These are phyloP conservation scores for Fraxinus anomala DNA, from an alignment of 257 asterid genomes.

Conservation along the genomic window DNA sequence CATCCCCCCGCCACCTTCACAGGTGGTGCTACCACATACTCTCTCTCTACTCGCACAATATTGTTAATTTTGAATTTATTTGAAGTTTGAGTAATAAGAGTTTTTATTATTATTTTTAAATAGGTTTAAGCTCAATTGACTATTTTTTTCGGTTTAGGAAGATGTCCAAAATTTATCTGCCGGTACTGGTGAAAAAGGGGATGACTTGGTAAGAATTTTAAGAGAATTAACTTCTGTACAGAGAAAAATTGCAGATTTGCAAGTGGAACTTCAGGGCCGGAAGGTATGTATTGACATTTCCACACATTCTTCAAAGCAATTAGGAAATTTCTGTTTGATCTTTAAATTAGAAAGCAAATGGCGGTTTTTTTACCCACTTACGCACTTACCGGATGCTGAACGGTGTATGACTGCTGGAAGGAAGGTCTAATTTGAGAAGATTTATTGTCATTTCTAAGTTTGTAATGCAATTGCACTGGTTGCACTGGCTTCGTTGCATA, in stretches of 20 bases:
- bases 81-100: not conserved
- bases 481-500: not conserved
- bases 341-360: not conserved
- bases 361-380: not conserved
- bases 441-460: not conserved
- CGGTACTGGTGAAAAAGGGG: conserved; percentile 67
- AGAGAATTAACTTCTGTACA: conserved; percentile 89
- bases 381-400: conserved; percentile 7
- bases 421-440: not conserved
- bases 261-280: conserved; percentile 98
- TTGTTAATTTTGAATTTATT: not conserved
- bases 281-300: conserved; percentile 54
- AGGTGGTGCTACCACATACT: conserved; percentile 41
- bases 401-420: conserved; percentile 2
- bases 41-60: not conserved
- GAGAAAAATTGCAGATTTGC: conserved; percentile 91
- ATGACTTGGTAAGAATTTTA: conserved; percentile 82
- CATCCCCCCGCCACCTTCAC: conserved; percentile 65
- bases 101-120: not conserved
- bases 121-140: not conserved
- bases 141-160: conserved; percentile 53
- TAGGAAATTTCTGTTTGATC: conserved; percentile 14
- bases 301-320: not conserved
- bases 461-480: not conserved
- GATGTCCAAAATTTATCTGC: conserved; percentile 62